Evolutionary conservation across 2,329 filamentous ascomycete species (phyloP), one percentile per base, ranked within the genome.

Genomic region (Diaporthe sp.): DNA sequence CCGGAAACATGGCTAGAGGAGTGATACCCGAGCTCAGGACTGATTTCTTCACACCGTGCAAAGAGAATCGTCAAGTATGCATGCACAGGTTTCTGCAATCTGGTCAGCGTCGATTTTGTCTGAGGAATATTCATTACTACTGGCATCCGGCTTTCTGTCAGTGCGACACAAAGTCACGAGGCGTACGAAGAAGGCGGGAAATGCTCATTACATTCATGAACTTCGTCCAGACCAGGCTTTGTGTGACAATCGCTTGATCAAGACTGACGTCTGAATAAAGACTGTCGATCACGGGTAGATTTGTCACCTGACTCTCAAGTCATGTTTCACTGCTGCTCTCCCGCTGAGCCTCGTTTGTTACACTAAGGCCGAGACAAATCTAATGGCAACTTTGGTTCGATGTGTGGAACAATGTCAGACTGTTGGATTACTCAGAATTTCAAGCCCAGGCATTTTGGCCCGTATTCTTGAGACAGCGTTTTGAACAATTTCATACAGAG

Each of bases 341-440:
- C 57, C n/a, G 57, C 35, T 28, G 57, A 61, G 57, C 57, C 57
- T 42, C 57, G n/a, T 28, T 61, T 28, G 35, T 61, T 42, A 42
- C 57, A 61, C n/a, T 2, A 17, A 28, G n/a, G 33, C 57, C 13
- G 22, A 25, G 22, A 25, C 33, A 60, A 28, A 55, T 40, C 13
- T 25, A 40, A 2, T 61, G 15, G 22, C 17, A 35, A 33, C 30
- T 57, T 12, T 57, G 6, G 28, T 15, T 55, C 7, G 28, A 55
- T 30, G 25, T 55, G n/a, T 15, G 4, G 28, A 13, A 10, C 17
- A 33, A 9, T 19, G 28, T 30, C 17, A 54, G 52, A 22, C 28
- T 10, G 9, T 10, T 55, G 3, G 50, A 22, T 17, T 33, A 33
- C 52, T 55, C 28, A 55, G 19, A 12, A 33, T 55, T 19, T 8